Evolutionary conservation across 352 stramenopile species (phyloP).

Genomic region (Globisporangium emineosum): DNA sequence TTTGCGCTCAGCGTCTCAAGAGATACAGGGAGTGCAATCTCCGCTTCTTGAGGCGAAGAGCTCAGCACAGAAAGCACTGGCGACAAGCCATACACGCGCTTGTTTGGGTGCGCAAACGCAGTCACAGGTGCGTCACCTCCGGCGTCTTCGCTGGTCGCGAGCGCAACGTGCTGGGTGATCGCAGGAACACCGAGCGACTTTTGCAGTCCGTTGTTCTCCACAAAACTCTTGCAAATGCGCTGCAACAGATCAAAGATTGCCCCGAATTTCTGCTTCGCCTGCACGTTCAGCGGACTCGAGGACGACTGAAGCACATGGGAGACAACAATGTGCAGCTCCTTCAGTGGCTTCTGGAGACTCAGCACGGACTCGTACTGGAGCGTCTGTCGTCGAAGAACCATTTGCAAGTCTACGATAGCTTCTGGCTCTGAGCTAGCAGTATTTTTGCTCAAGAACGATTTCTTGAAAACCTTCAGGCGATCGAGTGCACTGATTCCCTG

Average conservation of each 20-base stretch:
- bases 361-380: slow-evolving; percentile 17
- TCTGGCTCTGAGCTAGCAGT: neutral
- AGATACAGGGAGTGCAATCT: slow-evolving; percentile 24
- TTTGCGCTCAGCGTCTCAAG: slow-evolving; percentile 33
- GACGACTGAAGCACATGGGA: slow-evolving; percentile 41
- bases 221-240: slow-evolving; percentile 29
- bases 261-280: slow-evolving; percentile 16
- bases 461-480: slow-evolving; percentile 42
- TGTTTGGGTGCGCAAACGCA: slow-evolving; percentile 51
- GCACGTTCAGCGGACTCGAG: slow-evolving; percentile 9
- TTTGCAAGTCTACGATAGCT: neutral
- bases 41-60: neutral
- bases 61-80: slow-evolving; percentile 29
- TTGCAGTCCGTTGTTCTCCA: slow-evolving; percentile 19
- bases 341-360: slow-evolving; percentile 45
- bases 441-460: slow-evolving; percentile 11
- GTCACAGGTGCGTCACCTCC: slow-evolving; percentile 39
- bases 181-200: slow-evolving; percentile 52
- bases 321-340: slow-evolving; percentile 68
- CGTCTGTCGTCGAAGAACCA: slow-evolving; percentile 1
- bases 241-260: slow-evolving; percentile 34
- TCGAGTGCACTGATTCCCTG: slow-evolving; percentile 47
- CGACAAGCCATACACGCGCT: slow-evolving; percentile 66
- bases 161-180: slow-evolving; percentile 45
- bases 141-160: slow-evolving; percentile 44